These are phyloP conservation scores for Neurospora crassa DNA, from an alignment of 2,329 filamentous ascomycete species.

Conservation along the genomic window DNA sequence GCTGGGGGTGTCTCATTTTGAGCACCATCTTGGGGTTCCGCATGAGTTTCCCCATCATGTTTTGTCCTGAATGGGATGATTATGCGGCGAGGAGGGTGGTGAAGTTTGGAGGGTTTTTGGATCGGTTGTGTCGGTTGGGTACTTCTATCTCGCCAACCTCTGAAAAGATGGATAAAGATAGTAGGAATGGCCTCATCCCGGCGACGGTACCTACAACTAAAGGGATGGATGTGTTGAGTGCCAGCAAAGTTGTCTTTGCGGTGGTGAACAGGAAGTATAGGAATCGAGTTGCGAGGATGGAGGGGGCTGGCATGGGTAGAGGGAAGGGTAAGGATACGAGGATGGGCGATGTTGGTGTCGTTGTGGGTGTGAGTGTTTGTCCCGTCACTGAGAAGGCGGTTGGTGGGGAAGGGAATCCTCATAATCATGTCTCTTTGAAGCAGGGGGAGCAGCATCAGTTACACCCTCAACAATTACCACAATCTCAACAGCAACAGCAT, in stretches of 20 bases:
- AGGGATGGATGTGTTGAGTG: slow-evolving; percentile 33
- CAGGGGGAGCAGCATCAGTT: not conserved
- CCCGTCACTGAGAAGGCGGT: not conserved
- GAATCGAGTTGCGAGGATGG: slow-evolving; percentile 27
- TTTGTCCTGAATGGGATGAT: slow-evolving; percentile 28
- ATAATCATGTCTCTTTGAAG: not conserved
- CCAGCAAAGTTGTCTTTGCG: slow-evolving; percentile 35
- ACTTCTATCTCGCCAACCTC: not conserved
- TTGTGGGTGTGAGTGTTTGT: not conserved
- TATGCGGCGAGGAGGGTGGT: slow-evolving; percentile 30
- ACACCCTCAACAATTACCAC: not conserved
- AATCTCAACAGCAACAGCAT: not conserved
- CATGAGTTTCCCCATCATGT: slow-evolving; percentile 34
- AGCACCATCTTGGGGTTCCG: slow-evolving; percentile 33
- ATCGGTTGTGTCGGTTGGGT: slow-evolving; percentile 23
- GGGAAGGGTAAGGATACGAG: slow-evolving; percentile 6
- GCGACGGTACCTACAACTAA: slow-evolving; percentile 12
- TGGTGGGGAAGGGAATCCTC: not conserved
- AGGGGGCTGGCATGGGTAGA: slow-evolving; percentile 7
- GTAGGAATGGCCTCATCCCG: slow-evolving; percentile 8
- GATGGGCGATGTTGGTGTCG: slow-evolving; percentile 8
- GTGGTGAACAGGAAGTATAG: slow-evolving; percentile 38
- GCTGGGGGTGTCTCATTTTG: slow-evolving; percentile 35
- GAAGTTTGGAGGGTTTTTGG: slow-evolving; percentile 30
- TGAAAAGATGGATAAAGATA: not conserved